Percentiles rank a stretch among this genome's conserved stretches.
These are phyloP conservation scores for Penicillium herquei DNA, from an alignment of 495 filamentous ascomycete species.

Conservation along the genomic window DNA sequence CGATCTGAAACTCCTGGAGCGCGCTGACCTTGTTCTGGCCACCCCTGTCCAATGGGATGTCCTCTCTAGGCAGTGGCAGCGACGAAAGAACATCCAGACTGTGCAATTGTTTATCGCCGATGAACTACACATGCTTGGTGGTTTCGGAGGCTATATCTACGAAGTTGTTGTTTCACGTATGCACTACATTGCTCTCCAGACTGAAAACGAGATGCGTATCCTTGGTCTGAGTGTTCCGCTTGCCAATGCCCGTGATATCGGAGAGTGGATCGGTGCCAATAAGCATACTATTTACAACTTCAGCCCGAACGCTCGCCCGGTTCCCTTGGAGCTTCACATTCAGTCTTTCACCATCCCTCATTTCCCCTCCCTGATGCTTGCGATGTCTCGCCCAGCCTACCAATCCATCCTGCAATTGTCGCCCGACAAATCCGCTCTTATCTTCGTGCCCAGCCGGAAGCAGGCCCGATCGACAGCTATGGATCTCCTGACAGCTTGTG, in stretches of 20 bases:
- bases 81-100: conserved; percentile 89
- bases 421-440: conserved; percentile 79
- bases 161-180: conserved; percentile 95
- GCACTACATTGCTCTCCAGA: conserved; percentile 92
- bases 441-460: conserved; percentile 92
- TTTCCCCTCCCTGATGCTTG: conserved; percentile 96
- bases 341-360: conserved; percentile 96
- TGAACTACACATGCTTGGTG: conserved; percentile 95
- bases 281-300: conserved; percentile 99
- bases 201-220: conserved; percentile 80
- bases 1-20: conserved; percentile 85
- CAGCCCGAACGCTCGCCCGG: conserved; percentile 82
- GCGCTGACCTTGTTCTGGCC: conserved; percentile 87
- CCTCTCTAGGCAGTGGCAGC: conserved; percentile 91
- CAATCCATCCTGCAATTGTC: conserved; percentile 81
- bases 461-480: conserved; percentile 87
- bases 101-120: conserved; percentile 94
- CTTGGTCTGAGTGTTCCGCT: conserved; percentile 90
- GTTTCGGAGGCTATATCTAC: conserved; percentile 84
- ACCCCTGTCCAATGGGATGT: conserved; percentile 96
- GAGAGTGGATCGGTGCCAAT: conserved; percentile 98
- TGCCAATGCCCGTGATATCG: conserved; percentile 86
- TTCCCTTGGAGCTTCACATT: conserved; percentile 90
- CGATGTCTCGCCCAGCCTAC: conserved; percentile 94
- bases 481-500: conserved; percentile 79